Evolutionary conservation across 2,329 filamentous ascomycete species (phyloP), one percentile per base, ranked within the genome.

Genomic region (Falciphora oryzae): DNA sequence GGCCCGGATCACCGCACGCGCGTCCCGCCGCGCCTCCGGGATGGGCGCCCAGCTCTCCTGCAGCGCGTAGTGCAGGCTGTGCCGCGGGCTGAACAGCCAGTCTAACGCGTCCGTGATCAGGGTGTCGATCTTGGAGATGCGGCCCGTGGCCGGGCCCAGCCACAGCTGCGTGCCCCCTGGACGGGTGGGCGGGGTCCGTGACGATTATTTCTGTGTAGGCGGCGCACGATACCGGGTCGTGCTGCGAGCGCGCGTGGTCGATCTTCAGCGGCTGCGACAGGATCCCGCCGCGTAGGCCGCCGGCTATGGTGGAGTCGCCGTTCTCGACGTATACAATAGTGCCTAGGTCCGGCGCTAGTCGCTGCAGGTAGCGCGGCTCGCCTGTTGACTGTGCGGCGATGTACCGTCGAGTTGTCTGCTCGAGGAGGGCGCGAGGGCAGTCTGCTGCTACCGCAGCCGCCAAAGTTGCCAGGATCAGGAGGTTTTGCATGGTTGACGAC

Each of bases 121-220:
- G 10, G 70, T 66, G 66, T 77, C 75, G 57, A 77, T 71, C 16
- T 74, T 69, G 29, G 70, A 69, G 32, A 70, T 63, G 61, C 16
- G 32, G 56, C 53, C 61, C 8, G 59, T 58, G 13, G 57, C 57
- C 4, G 69, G 65, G 57, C 65, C 66, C 66, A 76, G 73, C 11
- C 71, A 72, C 63, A 77, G 72, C 68, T 77, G 75, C 7, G 73
- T 73, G 50, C 74, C 75, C 65, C 73, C 11, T 77, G 74, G 59
- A 76, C n/a, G 74, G 75, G 27, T 75, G 72, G 2, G 69, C 66
- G 25, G 73, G 69, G 25, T 66, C 69, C 18, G 73, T 70, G 29
- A 70, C 69, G 65, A 77, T 74, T 63, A 81, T 72, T 68, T 79
- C 77, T 27, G 79, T 78, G 66, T 77, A 77, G 50, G 78, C 77